A percentile compares a stretch with the other conserved stretches of the same genome.
Conservation (phyloP, 495 filamentous ascomycete genomes). For the Penicillium daleae region DNA sequence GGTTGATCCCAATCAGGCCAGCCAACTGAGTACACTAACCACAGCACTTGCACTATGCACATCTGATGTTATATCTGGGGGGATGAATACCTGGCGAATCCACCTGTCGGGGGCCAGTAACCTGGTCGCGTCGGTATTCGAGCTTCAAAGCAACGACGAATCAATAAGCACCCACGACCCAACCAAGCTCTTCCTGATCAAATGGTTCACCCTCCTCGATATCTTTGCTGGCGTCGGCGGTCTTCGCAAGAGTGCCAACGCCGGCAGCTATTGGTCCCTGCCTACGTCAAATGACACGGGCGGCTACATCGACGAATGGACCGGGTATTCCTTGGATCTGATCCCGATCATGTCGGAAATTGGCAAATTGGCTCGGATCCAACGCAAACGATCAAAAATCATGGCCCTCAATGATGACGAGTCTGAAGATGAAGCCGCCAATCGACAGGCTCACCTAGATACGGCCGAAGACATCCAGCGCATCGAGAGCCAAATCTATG, state of each 20-base stretch:
- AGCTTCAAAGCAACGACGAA: background rate
- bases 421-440: constrained; percentile 2
- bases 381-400: background rate
- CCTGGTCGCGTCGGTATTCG: constrained; percentile 8
- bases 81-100: constrained; percentile 14
- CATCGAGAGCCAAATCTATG: constrained; percentile 13
- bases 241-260: constrained; percentile 8
- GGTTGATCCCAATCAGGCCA: constrained; percentile 13
- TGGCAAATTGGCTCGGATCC: constrained; percentile 3
- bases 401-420: constrained; percentile 3
- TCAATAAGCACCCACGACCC: background rate
- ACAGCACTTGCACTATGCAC: constrained; percentile 15
- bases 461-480: constrained; percentile 3
- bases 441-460: background rate
- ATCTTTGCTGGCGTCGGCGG: constrained; percentile 15
- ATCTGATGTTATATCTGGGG: constrained; percentile 15
- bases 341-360: constrained; percentile 14
- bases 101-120: constrained; percentile 13
- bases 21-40: constrained; percentile 8
- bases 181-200: constrained; percentile 9
- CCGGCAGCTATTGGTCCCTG: constrained; percentile 11
- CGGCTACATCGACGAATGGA: constrained; percentile 16
- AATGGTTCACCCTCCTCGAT: constrained; percentile 14
- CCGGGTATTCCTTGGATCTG: constrained; percentile 11
- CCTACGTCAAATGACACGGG: constrained; percentile 8